Evolutionary conservation across 306 rosid genomes (phyloP), one percentile per base, ranked within the genome.

Genomic region (Citrullus mucosospermus): DNA sequence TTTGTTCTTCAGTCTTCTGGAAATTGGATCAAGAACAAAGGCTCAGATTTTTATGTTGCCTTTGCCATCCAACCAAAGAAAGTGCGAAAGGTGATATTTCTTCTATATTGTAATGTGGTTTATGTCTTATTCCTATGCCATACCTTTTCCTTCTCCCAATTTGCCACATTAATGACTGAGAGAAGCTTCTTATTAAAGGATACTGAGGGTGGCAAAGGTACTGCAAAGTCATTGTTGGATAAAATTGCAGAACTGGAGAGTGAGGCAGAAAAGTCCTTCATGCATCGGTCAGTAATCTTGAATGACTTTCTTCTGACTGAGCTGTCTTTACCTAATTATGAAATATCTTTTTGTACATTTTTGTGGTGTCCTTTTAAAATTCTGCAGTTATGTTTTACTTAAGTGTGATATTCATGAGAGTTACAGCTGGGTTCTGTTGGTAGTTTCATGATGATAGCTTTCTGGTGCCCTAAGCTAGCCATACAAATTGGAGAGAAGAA

Each of bases 251-350:
- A 80, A 28, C 14, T 61, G 93, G 99, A 95, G 87, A 81, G 90
- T 55, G 97, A 92, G 83, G 99, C 99, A 38, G 92, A 95, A 71
- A 95, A 90, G 83, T 95, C 99, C 84, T 92, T 95, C 80, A 95
- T 95, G 99, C 99, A 95, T 81, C 84, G 99, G 99, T 92, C 71
- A 77, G 95, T 80, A 46, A 72, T 79, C 81, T 85, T 25, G 66
- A 43, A 32, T 71, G 78, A 44, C 22, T 85, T 59, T 57, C 34
- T 28, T 65, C 55, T 22, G 58, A 56, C 78, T 55, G 12, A 53
- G 78, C 51, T 55, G 14, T 22, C 18, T 70, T 20, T 70, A 44
- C 12, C 39, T 46, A 44, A 44, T 25, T 70, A 20, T 5, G 6
- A 11, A 70, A 3, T 70, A 70, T 22, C 30, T 4, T 39, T 15